phyloP scores from a whole-genome alignment of 2,329 filamentous ascomycete species.

The Penicillium sp. region DNA sequence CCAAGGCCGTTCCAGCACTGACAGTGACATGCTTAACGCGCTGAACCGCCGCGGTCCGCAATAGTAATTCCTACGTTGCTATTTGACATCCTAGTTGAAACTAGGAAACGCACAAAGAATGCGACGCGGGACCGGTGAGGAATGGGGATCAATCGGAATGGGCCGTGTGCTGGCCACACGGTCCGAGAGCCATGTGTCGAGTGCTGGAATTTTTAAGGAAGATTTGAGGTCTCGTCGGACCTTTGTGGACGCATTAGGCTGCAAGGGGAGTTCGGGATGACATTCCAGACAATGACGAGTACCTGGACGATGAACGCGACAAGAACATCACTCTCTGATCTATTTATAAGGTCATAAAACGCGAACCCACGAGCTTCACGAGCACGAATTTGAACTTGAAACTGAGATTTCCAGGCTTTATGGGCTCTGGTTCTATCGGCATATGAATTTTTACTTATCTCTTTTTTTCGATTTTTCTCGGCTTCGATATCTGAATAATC shows the following conservation, averaged over 20 bases:
- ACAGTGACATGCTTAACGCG: slow-evolving; percentile 45
- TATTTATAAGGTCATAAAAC: slow-evolving; percentile 24
- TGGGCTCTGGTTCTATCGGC: slow-evolving; percentile 8
- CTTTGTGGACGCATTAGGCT: background rate
- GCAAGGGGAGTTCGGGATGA: slow-evolving; percentile 4
- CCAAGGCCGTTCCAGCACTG: slow-evolving; percentile 37
- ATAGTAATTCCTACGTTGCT: slow-evolving; percentile 16
- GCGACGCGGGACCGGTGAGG: background rate
- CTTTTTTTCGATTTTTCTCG: slow-evolving; percentile 12
- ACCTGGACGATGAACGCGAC: slow-evolving; percentile 3
- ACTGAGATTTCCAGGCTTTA: slow-evolving; percentile 12
- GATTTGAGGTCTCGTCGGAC: slow-evolving; percentile 11
- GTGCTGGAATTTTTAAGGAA: slow-evolving; percentile 6
- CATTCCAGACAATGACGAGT: background rate
- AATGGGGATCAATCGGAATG: slow-evolving; percentile 9
- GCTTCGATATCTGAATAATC: slow-evolving; percentile 11
- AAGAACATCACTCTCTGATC: slow-evolving; percentile 14
- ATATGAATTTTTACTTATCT: slow-evolving; percentile 14
- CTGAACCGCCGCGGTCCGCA: slow-evolving; percentile 36
- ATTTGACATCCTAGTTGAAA: background rate
- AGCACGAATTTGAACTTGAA: slow-evolving; percentile 25
- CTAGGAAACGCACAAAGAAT: background rate
- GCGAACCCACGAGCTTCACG: slow-evolving; percentile 28
- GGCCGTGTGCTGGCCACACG: slow-evolving; percentile 23
- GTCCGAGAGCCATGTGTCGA: slow-evolving; percentile 16